Evolutionary conservation across 1,139 yeast species (phyloP).

Genomic region (Lodderomyces metapsilosis): DNA sequence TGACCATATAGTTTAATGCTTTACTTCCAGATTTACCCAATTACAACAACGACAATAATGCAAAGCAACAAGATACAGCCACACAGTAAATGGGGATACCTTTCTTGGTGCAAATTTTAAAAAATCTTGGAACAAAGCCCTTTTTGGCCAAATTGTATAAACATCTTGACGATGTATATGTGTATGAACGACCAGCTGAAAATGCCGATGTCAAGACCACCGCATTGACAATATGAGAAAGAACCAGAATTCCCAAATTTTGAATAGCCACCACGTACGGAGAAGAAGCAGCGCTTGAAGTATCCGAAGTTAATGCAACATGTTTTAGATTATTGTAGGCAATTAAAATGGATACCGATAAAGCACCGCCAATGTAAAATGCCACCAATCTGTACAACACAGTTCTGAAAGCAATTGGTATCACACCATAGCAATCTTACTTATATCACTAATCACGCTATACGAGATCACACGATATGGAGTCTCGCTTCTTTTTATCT

Average conservation of each 20-base stretch:
- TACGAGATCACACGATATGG: no score
- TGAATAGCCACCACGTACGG: constrained; percentile 43
- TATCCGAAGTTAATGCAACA: constrained; percentile 20
- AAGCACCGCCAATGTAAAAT: constrained; percentile 39
- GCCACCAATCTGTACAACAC: no score
- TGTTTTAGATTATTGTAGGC: constrained; percentile 33
- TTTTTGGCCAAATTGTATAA: constrained; percentile 37
- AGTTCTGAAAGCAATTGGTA: no score
- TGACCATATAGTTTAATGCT: constrained; percentile 41
- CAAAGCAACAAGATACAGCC: constrained; percentile 19
- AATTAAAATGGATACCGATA: constrained; percentile 36
- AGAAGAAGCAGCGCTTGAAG: constrained; percentile 34
- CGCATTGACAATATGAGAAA: constrained; percentile 36
- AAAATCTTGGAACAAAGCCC: constrained; percentile 36
- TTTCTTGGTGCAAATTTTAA: constrained; percentile 31
- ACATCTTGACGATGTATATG: constrained; percentile 35
- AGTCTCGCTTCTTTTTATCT: no score
- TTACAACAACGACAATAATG: constrained; percentile 32
- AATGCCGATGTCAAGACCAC: constrained; percentile 35
- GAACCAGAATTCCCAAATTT: constrained; percentile 34
- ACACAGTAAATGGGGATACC: constrained; percentile 40
- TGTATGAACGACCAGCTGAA: constrained; percentile 40
- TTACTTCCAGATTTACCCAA: constrained; percentile 24
- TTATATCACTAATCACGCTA: no score
- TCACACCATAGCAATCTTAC: no score